Evolutionary conservation across 371 early-diverging fungal species (phyloP).

Genomic region (Mucor irregularis): DNA sequence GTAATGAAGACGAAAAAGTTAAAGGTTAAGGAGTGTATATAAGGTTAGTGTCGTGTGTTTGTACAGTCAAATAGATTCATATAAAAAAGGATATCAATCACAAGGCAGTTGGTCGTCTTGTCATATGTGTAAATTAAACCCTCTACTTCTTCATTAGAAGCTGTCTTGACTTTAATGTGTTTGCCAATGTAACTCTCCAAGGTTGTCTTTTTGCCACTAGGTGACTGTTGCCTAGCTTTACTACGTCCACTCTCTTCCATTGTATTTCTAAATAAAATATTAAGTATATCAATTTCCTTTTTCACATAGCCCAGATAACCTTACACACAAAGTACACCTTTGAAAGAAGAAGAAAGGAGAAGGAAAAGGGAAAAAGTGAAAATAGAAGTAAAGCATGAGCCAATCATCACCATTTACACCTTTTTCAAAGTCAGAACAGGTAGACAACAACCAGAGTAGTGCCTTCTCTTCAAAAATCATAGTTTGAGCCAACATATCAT

Average conservation of each 20-base stretch:
- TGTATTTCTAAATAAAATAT: not conserved
- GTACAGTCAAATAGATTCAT: constrained; percentile 1
- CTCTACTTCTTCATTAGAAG: constrained; percentile 56
- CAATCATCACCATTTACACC: not conserved
- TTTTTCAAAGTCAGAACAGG: not conserved
- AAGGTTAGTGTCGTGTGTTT: too few species aligned
- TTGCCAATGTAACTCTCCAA: constrained; percentile 43
- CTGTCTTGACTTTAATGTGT: constrained; percentile 56
- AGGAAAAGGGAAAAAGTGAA: not conserved
- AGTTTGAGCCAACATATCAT: not conserved
- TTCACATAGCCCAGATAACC: not conserved
- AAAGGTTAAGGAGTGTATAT: not conserved
- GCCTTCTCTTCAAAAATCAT: not conserved
- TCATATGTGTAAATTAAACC: constrained; percentile 68
- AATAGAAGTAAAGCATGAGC: not conserved
- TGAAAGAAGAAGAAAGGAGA: not conserved
- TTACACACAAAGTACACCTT: not conserved
- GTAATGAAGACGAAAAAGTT: constrained; percentile 2
- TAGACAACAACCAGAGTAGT: not conserved
- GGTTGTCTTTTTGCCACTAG: constrained; percentile 7
- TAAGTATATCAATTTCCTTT: not conserved
- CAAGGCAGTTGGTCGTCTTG: constrained; percentile 61
- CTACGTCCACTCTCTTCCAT: constrained; percentile 12
- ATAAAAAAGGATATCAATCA: constrained; percentile 62
- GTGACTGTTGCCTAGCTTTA: constrained; percentile 1